phyloP scores from a whole-genome alignment of 2,329 filamentous ascomycete genomes.

The Corynespora cassiicola region DNA sequence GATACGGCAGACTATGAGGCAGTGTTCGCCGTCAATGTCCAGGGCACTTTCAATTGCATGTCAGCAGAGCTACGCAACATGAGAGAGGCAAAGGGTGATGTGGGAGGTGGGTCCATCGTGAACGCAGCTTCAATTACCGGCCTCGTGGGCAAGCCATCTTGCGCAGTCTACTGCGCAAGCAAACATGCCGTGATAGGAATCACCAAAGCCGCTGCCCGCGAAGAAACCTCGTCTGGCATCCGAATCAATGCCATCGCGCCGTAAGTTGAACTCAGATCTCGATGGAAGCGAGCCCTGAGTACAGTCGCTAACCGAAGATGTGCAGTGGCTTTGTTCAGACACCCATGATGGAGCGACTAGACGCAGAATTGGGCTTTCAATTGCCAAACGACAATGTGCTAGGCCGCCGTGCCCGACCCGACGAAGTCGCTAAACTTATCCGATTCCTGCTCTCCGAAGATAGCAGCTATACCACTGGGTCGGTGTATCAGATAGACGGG shows the following conservation, averaged over 20 bases:
- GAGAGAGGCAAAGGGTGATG: constrained; percentile 17
- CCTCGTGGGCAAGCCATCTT: constrained; percentile 31
- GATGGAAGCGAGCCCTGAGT: no score
- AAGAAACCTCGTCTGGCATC: constrained; percentile 41
- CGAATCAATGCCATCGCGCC: constrained; percentile 52
- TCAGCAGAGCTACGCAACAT: constrained; percentile 48
- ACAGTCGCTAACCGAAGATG: no score
- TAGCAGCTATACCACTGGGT: constrained; percentile 23
- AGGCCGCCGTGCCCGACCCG: constrained; percentile 13
- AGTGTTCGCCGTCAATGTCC: constrained; percentile 43
- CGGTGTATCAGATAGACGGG: constrained; percentile 23
- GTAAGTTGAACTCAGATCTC: constrained; percentile 34
- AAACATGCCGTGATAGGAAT: constrained; percentile 36
- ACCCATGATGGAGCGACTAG: constrained; percentile 19
- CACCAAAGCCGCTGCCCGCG: constrained; percentile 47
- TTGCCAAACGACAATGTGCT: constrained; percentile 18
- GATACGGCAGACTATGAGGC: constrained; percentile 40
- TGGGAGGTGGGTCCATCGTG: constrained; percentile 38
- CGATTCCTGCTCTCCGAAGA: constrained; percentile 22
- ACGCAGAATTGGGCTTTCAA: constrained; percentile 11
- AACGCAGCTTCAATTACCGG: constrained; percentile 59
- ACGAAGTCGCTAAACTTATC: constrained; percentile 22
- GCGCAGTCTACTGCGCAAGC: constrained; percentile 30
- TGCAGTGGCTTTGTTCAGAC: constrained; percentile 22
- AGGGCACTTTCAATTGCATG: constrained; percentile 40